Percentiles rank a stretch among this genome's conserved stretches.
phyloP scores from a whole-genome alignment of 225 moss, liverwort and hornwort genomes.

The Sphagnum tenellum region DNA sequence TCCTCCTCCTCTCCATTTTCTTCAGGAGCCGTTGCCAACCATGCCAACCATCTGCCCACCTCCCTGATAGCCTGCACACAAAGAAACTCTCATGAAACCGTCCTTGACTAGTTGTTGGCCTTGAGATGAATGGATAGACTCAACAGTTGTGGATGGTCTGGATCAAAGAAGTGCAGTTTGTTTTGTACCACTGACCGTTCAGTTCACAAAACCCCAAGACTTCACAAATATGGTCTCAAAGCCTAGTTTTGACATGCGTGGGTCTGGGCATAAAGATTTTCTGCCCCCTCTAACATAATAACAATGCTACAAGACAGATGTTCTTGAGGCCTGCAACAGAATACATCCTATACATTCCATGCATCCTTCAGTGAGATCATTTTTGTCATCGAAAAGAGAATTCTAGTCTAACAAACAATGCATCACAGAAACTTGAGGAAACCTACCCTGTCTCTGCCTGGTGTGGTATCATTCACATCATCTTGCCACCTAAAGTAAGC shows the following conservation, averaged over 20 bases:
- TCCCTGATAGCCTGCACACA: slow-evolving; percentile 73
- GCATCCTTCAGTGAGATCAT: too few relatives aligned
- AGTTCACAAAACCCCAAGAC: too few relatives aligned
- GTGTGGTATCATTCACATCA: slow-evolving; percentile 79
- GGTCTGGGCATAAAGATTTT: too few relatives aligned
- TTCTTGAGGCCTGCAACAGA: not conserved
- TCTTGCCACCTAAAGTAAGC: slow-evolving; percentile 83
- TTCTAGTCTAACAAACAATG: not conserved
- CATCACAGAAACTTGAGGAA: not conserved
- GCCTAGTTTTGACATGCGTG: too few relatives aligned
- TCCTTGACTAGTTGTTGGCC: too few relatives aligned
- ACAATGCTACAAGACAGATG: not conserved
- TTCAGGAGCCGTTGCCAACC: slow-evolving; percentile 66
- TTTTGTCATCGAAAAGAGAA: not conserved
- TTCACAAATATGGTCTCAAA: too few relatives aligned
- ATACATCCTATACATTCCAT: not conserved
- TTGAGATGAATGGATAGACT: not conserved
- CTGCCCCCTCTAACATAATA: too few relatives aligned
- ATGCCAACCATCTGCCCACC: slow-evolving; percentile 57
- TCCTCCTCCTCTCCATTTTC: slow-evolving; percentile 70
- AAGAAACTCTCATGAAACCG: not conserved
- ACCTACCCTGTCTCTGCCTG: slow-evolving; percentile 95
- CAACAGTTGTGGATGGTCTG: not conserved
- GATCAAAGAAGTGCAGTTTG: too few relatives aligned
- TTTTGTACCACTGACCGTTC: too few relatives aligned